These are phyloP conservation scores for Fusarium sororula DNA, from an alignment of 2,329 filamentous ascomycete species.

Conservation along the genomic window DNA sequence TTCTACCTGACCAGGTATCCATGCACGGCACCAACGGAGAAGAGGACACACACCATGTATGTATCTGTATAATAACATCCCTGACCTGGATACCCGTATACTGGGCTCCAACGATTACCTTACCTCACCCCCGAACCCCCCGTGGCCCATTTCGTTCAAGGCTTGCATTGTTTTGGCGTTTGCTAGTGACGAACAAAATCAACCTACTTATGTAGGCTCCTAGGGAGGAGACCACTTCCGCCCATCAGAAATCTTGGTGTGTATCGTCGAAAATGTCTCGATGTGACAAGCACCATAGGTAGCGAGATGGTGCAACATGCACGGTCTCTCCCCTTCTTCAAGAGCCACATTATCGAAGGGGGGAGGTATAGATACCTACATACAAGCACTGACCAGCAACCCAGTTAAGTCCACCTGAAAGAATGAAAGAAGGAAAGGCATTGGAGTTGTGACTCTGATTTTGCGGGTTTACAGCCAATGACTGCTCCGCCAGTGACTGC, in stretches of 20 bases:
- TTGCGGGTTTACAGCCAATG: constrained; percentile 24
- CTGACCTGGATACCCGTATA: neutral
- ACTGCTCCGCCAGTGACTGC: constrained; percentile 6
- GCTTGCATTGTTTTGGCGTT: constrained; percentile 9
- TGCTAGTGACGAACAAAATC: neutral
- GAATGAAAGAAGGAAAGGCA: neutral
- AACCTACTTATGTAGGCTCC: neutral
- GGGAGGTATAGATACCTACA: constrained; percentile 9
- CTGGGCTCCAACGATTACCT: constrained; percentile 12
- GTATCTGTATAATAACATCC: neutral
- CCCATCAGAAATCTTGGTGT: constrained; percentile 9
- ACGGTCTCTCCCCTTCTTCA: constrained; percentile 21
- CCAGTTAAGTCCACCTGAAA: constrained; percentile 6
- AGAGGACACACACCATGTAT: neutral
- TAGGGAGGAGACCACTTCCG: neutral
- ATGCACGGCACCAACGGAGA: constrained; percentile 4
- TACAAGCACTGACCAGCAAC: constrained; percentile 22
- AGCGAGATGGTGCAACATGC: constrained; percentile 16
- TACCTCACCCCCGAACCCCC: constrained; percentile 13
- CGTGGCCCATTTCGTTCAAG: constrained; percentile 11
- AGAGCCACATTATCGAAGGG: constrained; percentile 15
- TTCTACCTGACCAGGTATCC: constrained; percentile 9
- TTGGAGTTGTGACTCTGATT: constrained; percentile 25
- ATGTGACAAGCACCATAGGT: neutral
- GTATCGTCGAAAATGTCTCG: constrained; percentile 9